Conservation (phyloP, 495 filamentous ascomycete species). For the Tuber borchii region DNA sequence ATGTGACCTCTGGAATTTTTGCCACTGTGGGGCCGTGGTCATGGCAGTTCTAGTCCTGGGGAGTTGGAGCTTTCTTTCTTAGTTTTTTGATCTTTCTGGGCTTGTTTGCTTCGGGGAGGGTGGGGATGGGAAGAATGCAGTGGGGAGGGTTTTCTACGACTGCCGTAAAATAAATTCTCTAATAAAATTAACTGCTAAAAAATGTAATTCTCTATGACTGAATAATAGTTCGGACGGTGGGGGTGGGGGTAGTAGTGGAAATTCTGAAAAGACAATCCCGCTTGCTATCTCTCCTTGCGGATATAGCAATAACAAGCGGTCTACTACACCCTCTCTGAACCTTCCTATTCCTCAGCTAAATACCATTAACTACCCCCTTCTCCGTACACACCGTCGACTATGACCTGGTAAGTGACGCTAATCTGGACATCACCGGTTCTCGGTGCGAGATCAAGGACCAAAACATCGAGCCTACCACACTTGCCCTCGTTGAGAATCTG, state of each 20-base stretch:
- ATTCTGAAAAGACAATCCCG: slow-evolving; percentile 35
- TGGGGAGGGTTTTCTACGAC: too few species aligned
- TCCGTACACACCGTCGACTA: slow-evolving; percentile 59
- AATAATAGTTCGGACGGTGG: too few species aligned
- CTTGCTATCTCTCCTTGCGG: slow-evolving; percentile 48
- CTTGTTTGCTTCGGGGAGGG: too few species aligned
- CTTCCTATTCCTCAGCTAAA: slow-evolving; percentile 65
- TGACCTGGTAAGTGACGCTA: slow-evolving; percentile 83
- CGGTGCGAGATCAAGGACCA: slow-evolving; percentile 86
- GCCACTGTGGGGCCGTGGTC: too few species aligned
- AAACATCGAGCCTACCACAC: slow-evolving; percentile 75
- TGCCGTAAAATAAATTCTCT: too few species aligned
- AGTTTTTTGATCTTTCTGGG: too few species aligned
- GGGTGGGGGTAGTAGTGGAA: slow-evolving; percentile 12
- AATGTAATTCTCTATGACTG: too few species aligned
- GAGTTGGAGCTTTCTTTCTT: too few species aligned
- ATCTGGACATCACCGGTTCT: slow-evolving; percentile 94
- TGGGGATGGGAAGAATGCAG: too few species aligned
- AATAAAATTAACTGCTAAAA: too few species aligned
- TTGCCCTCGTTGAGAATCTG: slow-evolving; percentile 90
- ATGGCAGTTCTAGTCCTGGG: too few species aligned
- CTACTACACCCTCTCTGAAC: slow-evolving; percentile 65
- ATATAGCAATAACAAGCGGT: slow-evolving; percentile 42
- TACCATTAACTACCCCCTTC: slow-evolving; percentile 45
- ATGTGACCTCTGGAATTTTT: too few species aligned